phyloP scores from a whole-genome alignment of 129 eudicot species.

The Tanacetum coccineum region DNA sequence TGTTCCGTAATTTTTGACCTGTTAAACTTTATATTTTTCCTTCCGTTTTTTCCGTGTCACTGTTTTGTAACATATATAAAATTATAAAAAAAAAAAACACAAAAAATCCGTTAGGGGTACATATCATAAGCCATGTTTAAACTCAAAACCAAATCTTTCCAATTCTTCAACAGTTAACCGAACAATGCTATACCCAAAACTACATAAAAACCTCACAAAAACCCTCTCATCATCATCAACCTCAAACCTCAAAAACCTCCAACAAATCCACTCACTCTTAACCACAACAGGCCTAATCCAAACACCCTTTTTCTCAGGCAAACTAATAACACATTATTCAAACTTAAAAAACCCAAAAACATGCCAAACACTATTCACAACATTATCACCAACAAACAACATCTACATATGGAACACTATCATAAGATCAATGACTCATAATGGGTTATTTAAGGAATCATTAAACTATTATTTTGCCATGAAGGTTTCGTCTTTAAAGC shows the following conservation, averaged over 20 bases:
- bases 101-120: too few relatives aligned
- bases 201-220: too few relatives aligned
- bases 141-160: too few relatives aligned
- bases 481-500: constrained; percentile 39
- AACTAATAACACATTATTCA: constrained; percentile 54
- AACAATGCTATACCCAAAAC: too few relatives aligned
- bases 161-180: too few relatives aligned
- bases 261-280: constrained; percentile 45
- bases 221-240: constrained; percentile 28
- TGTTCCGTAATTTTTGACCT: too few relatives aligned
- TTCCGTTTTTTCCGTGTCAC: too few relatives aligned
- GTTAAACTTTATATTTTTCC: too few relatives aligned
- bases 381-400: constrained; percentile 28
- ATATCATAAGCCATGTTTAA: too few relatives aligned
- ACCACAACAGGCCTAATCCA: constrained; percentile 40
- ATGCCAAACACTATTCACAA: constrained; percentile 31
- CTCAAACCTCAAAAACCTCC: constrained; percentile 34
- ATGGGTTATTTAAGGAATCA: constrained; percentile 45
- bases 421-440: constrained; percentile 67
- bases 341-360: constrained; percentile 47
- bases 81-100: too few relatives aligned
- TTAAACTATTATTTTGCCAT: constrained; percentile 41
- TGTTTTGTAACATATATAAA: too few relatives aligned
- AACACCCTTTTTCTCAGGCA: constrained; percentile 48
- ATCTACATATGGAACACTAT: constrained; percentile 59